Base-by-base conservation (phyloP, 1,284 basidiomycete genomes). In the Papiliotrema flavescens region DNA sequence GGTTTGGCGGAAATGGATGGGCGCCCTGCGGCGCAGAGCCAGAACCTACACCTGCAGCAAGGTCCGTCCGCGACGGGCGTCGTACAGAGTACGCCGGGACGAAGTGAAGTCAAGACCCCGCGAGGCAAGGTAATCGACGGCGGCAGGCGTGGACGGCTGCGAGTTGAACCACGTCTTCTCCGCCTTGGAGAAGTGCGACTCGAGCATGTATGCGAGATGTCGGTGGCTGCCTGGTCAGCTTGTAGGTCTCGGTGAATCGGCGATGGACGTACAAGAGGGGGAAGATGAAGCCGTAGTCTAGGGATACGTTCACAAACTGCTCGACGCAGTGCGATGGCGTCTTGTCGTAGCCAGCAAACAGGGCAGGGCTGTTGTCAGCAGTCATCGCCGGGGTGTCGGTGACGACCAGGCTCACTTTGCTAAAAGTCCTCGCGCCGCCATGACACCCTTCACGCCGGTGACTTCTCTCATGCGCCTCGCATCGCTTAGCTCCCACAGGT, bases 361-460 rank as follows among this genome's bases (percentile, higher is more conserved):
- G 70, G 0, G 81, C 81, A 62, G 80, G 71, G 43, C 64, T 63
- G 39, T 22, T 19, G 23, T 32, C 6, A 32, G 28, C 42, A n/a
- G 44, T 20, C 2, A 28, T 17, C n/a, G 32, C 40, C n/a, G 28
- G 26, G 37, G n/a, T 11, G 23, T 20, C 24, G 35, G 20, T 43
- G 13, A 22, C 39, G 20, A n/a, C 19, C 26, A 42, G 2, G 3
- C 41, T 37, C 78, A 83, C 74, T 84, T 85, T 3, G 81, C 82
- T n/a, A 84, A 66, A 49, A 85, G 59, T 0, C 83, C 83, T 4
- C 83, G 62, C 0, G 83, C 83, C 47, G 78, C 82, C 83, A 85
- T 85, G 2, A 82, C 81, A 1, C 81, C 82, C 19, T 76, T 65
- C 0, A 80, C 81, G 0, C 80, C 79, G 0, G 80, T 81, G 47